phyloP scores from a whole-genome alignment of 2,329 filamentous ascomycete species.

The Incumbomyces lentus region DNA sequence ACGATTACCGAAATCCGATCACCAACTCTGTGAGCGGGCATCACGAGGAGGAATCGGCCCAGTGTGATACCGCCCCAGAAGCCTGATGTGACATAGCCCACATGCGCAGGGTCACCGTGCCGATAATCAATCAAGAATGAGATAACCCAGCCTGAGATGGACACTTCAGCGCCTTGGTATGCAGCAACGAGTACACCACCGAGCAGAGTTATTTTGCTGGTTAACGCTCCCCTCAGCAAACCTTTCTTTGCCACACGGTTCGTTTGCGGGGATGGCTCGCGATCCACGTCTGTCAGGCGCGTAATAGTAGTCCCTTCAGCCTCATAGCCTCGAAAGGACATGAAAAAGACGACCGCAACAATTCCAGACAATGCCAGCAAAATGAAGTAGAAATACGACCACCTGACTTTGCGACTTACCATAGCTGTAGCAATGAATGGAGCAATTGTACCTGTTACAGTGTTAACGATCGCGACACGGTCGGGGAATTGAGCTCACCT shows the following conservation, averaged over 20 bases:
- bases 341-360: conserved; percentile 50
- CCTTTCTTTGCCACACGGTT: conserved; percentile 21
- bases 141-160: conserved; percentile 77
- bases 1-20: conserved; percentile 59
- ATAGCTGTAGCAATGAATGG: conserved; percentile 67
- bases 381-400: conserved; percentile 65
- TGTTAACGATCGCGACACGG: too few relatives aligned
- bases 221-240: conserved; percentile 39
- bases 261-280: conserved; percentile 32
- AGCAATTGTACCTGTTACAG: conserved; percentile 46
- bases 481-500: too few relatives aligned
- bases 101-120: conserved; percentile 55
- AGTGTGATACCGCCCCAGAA: conserved; percentile 64
- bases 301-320: conserved; percentile 40
- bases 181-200: conserved; percentile 74
- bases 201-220: conserved; percentile 53
- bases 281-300: conserved; percentile 32
- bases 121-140: conserved; percentile 69
- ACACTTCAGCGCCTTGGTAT: conserved; percentile 77
- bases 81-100: conserved; percentile 64
- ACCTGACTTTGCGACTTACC: conserved; percentile 50
- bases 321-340: conserved; percentile 62
- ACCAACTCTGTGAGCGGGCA: conserved; percentile 55
- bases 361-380: conserved; percentile 47
- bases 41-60: conserved; percentile 61